Base-by-base conservation (phyloP, 257 asterid genomes). In the Rauvolfia tetraphylla region DNA sequence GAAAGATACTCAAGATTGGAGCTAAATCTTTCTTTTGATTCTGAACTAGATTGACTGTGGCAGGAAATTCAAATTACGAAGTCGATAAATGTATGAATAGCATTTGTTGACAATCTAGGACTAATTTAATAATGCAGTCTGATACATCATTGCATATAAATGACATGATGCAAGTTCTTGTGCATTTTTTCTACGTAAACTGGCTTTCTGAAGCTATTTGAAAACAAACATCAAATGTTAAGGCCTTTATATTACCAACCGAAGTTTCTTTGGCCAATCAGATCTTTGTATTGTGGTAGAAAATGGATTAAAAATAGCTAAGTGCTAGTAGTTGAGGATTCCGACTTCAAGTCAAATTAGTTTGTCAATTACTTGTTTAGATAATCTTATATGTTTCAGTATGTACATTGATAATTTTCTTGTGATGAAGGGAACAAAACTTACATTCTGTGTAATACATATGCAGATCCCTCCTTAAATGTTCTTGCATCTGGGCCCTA, bases 401-500 rank as follows among this genome's bases (percentile, higher is more conserved):
- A 15, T 49, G 29, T 63, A 27, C 49, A 41, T 66, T 49, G 20
- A 36, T n/a, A 34, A n/a, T 66, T 65, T 58, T 34, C 1, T 41
- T 44, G 54, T 20, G n/a, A 38, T 48, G n/a, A 23, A 57, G 65
- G 25, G 14, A 38, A 46, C 18, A 31, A 29, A 31, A 39, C 61
- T 57, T 62, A 33, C 68, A 57, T 54, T 5, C 13, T 58, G 42
- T 41, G n/a, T 53, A 79, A 76, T 79, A 48, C 80, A 82, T 80
- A 58, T 82, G 87, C 98, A 95, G 98, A 89, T 89, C 93, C 96
- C 48, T 82, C 93, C 80, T 80, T 90, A 82, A 87, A 79, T 59
- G 79, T 87, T 78, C 93, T 91, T 81, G 85, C 96, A 38, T 90
- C 99, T 74, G 99, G 99, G 81, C 98, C 99, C 71, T 93, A 93